Evolutionary conservation across 106 monocot species (phyloP), one percentile per base, ranked within the genome.

Genomic region (Amphibolis antarctica): DNA sequence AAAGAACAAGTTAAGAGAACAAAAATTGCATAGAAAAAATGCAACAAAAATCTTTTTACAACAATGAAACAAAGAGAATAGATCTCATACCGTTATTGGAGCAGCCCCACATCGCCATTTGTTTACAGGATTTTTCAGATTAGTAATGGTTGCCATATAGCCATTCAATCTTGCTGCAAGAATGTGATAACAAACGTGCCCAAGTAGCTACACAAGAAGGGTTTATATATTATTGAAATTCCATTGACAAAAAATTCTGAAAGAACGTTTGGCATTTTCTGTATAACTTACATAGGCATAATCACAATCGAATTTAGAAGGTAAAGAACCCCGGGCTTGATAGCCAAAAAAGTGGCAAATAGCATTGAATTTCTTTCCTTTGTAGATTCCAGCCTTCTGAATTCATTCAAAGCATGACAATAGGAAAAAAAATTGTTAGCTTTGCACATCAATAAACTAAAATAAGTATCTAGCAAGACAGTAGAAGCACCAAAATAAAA

Each of bases 321-420:
- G 92, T 54, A 92, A 69, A 24, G 92, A 81, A 26, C 92, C 92
- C n/a, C 92, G 78, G 31, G 92, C 92, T 65, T 92, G 92, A 72
- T 92, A 92, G 17, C 92, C 92, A 72, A 92, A 92, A 44, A 92
- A 92, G 73, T 92, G 92, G 64, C 87, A 92, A 43, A 92, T 87
- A 10, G 84, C 86, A 71, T 87, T 92, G 75, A 92, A 92, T 51
- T 92, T 92, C 84, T 92, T 92, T 82, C 92, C 92, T 70, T 82
- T 86, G 30, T 87, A 92, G 44, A 68, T 92, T 25, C 92, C 87
- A 68, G 80, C 87, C 73, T 92, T 92, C 92, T 92, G 72, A 10
- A 70, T 53, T 10, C 12, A 55, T 24, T 36, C 2, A 36, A 36
- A 36, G 36, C 7, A 36, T 15, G 17, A 49, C 49, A 49, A 3